Evolutionary conservation across 805 yeast genomes (phyloP), one percentile per base, ranked within the genome.

Genomic region (Teunomyces gatunensis): DNA sequence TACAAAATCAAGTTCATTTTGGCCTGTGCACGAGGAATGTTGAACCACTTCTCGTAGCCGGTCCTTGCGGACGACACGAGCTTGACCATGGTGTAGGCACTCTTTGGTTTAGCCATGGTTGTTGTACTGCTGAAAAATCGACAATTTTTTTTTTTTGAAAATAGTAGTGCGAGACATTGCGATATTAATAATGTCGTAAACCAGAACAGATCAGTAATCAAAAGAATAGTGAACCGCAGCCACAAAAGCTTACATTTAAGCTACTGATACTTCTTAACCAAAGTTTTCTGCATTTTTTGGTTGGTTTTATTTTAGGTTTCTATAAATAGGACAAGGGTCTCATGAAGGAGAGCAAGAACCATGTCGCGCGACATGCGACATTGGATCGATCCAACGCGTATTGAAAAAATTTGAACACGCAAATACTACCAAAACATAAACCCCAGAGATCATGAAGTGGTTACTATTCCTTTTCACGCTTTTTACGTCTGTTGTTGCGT

Each of bases 21-120:
- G 42, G 88, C 87, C 3, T 95, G 83, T 46, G 87, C 83, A 73
- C 97, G 84, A 43, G 90, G 94, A 41, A 91, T 80, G 44, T 83
- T 74, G 54, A 90, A 80, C 64, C 90, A 85, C 63, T 95, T 83
- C 63, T 83, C 82, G 67, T 77, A 88, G 1, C 98, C 98, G 0
- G 98, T 91, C 57, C 85, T 81, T 13, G 97, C 98, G 2, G 94
- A 78, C 1, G 98, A 92, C 2, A 91, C 74, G 53, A 92, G 78
- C 67, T 89, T 89, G 48, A 92, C 85, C 61, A 91, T 83, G 3
- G 96, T 86, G 56, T 83, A 83, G 60, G 90, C 83, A 21, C 87
- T 77, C 69, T 88, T 88, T 39, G 85, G 83, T 66, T 86, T 63
- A 12, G 56, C 54, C 56, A 53, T 53, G 33, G 28, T 46, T 41